Conservation (phyloP, 441 rosid genomes). For the Rhodomyrtus psidioides region DNA sequence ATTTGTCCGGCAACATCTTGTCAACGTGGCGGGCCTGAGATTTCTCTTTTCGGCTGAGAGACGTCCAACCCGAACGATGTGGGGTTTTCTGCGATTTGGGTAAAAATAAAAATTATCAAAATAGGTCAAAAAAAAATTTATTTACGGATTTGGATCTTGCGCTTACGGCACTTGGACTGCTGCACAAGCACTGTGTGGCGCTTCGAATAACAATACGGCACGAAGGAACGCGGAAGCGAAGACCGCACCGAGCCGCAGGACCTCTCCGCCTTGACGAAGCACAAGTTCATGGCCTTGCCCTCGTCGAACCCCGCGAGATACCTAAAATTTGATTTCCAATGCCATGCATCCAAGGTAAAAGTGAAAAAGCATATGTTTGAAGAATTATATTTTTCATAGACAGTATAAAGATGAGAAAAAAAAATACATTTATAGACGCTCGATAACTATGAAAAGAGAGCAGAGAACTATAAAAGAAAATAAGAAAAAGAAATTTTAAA, state of each 20-base stretch:
- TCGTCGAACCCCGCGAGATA: slow-evolving; percentile 61
- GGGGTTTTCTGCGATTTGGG: too few species aligned
- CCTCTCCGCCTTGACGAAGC: slow-evolving; percentile 72
- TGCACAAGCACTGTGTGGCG: too few species aligned
- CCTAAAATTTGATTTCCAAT: slow-evolving; percentile 31
- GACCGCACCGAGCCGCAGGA: slow-evolving; percentile 75
- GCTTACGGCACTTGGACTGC: too few species aligned
- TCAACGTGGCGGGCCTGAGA: neutral
- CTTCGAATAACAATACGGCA: too few species aligned
- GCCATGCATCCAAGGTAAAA: neutral
- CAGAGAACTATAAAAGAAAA: neutral
- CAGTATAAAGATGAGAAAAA: too few species aligned
- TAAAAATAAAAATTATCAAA: too few species aligned
- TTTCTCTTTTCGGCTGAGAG: neutral
- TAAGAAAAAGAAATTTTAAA: too few species aligned
- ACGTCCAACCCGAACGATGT: neutral
- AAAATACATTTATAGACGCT: neutral
- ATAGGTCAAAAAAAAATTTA: too few species aligned
- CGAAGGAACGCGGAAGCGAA: slow-evolving; percentile 84
- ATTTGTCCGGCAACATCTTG: neutral
- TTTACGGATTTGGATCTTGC: too few species aligned
- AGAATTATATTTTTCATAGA: neutral
- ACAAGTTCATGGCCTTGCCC: slow-evolving; percentile 85
- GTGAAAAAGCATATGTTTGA: neutral
- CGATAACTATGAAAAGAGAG: neutral